Evolutionary conservation across 2,329 filamentous ascomycete species (phyloP).

Genomic region (Magnaporthiopsis rhizophila): DNA sequence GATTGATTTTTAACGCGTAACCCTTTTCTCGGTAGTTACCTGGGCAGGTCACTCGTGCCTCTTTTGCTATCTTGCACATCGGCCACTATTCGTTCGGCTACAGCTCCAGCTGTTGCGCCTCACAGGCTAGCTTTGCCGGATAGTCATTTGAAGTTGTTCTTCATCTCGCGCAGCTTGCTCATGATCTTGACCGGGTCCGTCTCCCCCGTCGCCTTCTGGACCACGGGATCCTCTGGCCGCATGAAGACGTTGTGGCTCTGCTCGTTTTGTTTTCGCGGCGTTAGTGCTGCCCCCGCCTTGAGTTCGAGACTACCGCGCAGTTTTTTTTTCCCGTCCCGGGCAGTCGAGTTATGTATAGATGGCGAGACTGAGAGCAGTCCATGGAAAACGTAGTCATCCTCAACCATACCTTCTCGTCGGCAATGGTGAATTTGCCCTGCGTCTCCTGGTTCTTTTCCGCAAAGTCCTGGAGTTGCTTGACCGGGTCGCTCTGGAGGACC

Average conservation of each 20-base stretch:
- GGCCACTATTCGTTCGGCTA: no score
- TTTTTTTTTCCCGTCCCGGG: no score
- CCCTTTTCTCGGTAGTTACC: no score
- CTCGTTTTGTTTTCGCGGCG: background rate
- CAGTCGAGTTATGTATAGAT: no score
- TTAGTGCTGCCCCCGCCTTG: conserved; percentile 8
- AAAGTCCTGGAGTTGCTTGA: conserved; percentile 70
- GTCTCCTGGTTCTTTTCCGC: conserved; percentile 77
- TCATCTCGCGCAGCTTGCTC: conserved; percentile 79
- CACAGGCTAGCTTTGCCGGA: background rate
- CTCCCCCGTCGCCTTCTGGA: conserved; percentile 78
- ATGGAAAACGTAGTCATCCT: no score
- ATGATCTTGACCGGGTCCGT: conserved; percentile 78
- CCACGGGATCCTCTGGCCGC: conserved; percentile 72
- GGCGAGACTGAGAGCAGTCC: no score
- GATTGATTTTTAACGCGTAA: no score
- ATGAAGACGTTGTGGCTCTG: conserved; percentile 96
- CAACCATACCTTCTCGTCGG: conserved; percentile 75
- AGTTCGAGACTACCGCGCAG: no score
- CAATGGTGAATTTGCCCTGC: conserved; percentile 93
- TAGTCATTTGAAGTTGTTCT: conserved; percentile 65
- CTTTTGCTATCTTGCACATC: no score
- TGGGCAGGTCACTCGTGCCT: no score
- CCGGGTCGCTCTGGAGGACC: conserved; percentile 64
- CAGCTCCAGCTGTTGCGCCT: background rate